Evolutionary conservation across 441 rosid genomes (phyloP).

Genomic region (Iberis amara): DNA sequence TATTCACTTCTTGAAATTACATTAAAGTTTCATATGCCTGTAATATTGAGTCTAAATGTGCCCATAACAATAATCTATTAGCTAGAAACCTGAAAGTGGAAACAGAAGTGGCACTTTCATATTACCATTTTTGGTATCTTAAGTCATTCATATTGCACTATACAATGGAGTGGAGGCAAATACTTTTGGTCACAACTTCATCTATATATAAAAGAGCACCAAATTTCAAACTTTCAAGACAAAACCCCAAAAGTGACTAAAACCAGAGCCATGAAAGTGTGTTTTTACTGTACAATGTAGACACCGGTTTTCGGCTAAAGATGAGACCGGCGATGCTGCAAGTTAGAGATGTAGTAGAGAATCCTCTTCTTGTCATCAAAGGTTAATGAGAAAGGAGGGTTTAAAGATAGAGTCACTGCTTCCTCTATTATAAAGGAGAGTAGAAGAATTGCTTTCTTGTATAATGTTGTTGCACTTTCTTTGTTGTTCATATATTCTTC

Average conservation of each 20-base stretch:
- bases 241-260: slow-evolving; percentile 15
- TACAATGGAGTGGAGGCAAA: slow-evolving; percentile 23
- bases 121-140: too few species aligned
- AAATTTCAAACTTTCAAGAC: background rate
- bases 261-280: slow-evolving; percentile 12
- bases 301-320: slow-evolving; percentile 25
- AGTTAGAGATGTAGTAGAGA: slow-evolving; percentile 46
- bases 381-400: slow-evolving; percentile 53
- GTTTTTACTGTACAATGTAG: slow-evolving; percentile 28
- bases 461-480: slow-evolving; percentile 44
- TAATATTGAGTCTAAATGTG: too few species aligned
- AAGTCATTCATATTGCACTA: slow-evolving; percentile 1
- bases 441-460: slow-evolving; percentile 68
- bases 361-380: slow-evolving; percentile 47
- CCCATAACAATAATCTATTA: too few species aligned
- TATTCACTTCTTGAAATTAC: too few species aligned
- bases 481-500: slow-evolving; percentile 57
- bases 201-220: slow-evolving; percentile 23
- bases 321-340: slow-evolving; percentile 53
- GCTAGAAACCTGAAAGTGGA: too few species aligned
- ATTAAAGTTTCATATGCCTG: too few species aligned
- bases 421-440: slow-evolving; percentile 64
- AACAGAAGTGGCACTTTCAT: too few species aligned
- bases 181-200: slow-evolving; percentile 23
- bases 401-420: slow-evolving; percentile 54